A percentile compares a stretch with the other conserved stretches of the same genome.
Conservation (phyloP, 345 rosid genomes). For the Hevea brasiliensis region DNA sequence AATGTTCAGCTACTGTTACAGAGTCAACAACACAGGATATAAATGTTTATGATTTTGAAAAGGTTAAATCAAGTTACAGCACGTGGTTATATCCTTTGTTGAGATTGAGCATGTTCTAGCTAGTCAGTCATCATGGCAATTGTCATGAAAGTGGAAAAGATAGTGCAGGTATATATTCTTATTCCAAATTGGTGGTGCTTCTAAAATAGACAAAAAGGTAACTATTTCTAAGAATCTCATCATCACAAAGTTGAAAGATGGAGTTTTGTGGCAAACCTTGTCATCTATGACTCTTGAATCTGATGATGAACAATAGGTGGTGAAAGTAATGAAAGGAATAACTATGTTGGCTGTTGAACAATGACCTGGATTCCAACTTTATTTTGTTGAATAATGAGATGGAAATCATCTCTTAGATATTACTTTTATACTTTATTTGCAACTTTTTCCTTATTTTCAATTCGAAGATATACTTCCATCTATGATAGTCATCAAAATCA, state of each 20-base stretch:
- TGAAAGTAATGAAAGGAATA: constrained; percentile 17
- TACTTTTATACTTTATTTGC: background rate
- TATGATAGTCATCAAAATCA: background rate
- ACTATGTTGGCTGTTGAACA: constrained; percentile 43
- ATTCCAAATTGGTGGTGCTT: constrained; percentile 58
- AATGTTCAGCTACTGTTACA: constrained; percentile 27
- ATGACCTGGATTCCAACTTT: constrained; percentile 76
- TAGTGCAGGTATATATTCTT: constrained; percentile 44
- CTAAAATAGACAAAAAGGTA: constrained; percentile 28
- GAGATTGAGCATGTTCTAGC: constrained; percentile 34
- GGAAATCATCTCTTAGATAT: constrained; percentile 35
- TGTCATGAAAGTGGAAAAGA: constrained; percentile 32
- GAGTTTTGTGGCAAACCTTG: constrained; percentile 80
- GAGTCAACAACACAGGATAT: constrained; percentile 25
- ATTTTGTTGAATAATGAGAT: constrained; percentile 49
- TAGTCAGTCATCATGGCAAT: constrained; percentile 33
- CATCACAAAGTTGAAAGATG: constrained; percentile 54
- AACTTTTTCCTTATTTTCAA: constrained; percentile 3
- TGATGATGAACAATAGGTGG: constrained; percentile 25
- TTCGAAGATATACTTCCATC: constrained; percentile 12
- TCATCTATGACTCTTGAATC: constrained; percentile 47
- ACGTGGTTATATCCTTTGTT: constrained; percentile 38
- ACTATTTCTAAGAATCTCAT: constrained; percentile 54
- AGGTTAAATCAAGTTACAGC: constrained; percentile 30
- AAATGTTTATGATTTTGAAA: background rate